Conservation (phyloP, 306 rosid genomes). For the Quercus rubra region DNA sequence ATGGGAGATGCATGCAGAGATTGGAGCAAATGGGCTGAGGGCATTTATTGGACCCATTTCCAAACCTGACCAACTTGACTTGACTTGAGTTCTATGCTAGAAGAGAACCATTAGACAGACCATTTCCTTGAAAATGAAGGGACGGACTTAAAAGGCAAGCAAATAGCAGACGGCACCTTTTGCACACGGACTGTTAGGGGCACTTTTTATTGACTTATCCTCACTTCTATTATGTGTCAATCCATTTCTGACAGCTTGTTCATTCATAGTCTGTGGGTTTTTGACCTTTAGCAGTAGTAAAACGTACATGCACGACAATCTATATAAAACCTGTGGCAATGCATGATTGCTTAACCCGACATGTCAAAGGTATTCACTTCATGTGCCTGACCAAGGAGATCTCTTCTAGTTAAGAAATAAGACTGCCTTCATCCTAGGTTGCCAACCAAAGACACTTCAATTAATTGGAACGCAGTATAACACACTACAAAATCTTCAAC, state of each 20-base stretch:
- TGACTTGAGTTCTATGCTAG: no score
- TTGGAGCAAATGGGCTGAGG: conserved; percentile 50
- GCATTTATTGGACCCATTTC: conserved; percentile 63
- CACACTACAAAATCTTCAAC: background rate
- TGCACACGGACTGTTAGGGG: conserved; percentile 70
- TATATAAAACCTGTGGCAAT: background rate
- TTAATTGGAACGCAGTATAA: background rate
- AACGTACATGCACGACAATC: background rate
- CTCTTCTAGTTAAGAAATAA: background rate
- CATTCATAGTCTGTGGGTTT: conserved; percentile 48
- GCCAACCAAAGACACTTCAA: conserved; percentile 46
- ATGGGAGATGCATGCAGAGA: conserved; percentile 30
- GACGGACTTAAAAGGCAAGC: no score
- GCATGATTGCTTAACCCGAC: background rate
- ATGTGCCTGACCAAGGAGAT: background rate
- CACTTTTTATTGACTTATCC: conserved; percentile 54
- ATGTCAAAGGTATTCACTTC: conserved; percentile 2
- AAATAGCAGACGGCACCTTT: conserved; percentile 25
- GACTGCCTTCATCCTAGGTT: conserved; percentile 40
- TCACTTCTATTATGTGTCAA: conserved; percentile 53
- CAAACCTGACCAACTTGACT: conserved; percentile 16
- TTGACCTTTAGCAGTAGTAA: conserved; percentile 30
- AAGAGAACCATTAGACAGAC: no score
- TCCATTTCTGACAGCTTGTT: conserved; percentile 63
- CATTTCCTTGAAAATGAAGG: no score